These are phyloP conservation scores for Schizonepeta tenuifolia DNA, from an alignment of 257 asterid genomes.

Conservation along the genomic window DNA sequence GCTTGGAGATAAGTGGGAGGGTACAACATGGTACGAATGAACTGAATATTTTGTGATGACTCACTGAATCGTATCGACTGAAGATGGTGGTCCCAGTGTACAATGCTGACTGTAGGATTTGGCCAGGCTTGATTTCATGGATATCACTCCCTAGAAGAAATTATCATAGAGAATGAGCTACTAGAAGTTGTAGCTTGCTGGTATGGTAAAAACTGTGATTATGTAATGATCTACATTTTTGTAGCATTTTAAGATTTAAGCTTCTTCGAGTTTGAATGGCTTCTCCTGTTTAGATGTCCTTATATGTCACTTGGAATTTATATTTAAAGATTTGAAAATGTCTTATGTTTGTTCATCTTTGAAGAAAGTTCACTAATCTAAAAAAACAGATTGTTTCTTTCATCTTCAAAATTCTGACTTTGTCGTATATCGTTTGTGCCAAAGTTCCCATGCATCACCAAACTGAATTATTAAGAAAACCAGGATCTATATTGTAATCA, in stretches of 20 bases:
- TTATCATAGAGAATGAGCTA: neutral
- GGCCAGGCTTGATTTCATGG: neutral
- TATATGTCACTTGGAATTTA: too few species aligned
- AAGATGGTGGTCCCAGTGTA: neutral
- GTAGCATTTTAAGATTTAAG: neutral
- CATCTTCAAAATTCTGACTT: too few species aligned
- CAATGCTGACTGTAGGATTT: slow-evolving; percentile 9
- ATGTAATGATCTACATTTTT: neutral
- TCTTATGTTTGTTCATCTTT: neutral
- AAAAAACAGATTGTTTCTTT: too few species aligned
- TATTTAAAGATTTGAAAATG: neutral
- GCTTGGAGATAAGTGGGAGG: slow-evolving; percentile 92
- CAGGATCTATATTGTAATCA: too few species aligned
- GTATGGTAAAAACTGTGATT: neutral
- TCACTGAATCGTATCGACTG: neutral
- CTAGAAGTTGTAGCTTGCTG: neutral
- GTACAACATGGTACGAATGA: slow-evolving; percentile 71
- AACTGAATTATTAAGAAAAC: too few species aligned
- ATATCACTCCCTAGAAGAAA: neutral
- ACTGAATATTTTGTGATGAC: slow-evolving; percentile 41
- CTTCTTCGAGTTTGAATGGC: neutral
- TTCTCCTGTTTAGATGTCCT: too few species aligned
- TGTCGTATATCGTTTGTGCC: too few species aligned
- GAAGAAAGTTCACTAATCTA: neutral
- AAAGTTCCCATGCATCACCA: too few species aligned